A percentile compares a stretch with the other conserved stretches of the same genome.
Conservation (phyloP, 345 rosid species). For the Sonneratia alba region DNA sequence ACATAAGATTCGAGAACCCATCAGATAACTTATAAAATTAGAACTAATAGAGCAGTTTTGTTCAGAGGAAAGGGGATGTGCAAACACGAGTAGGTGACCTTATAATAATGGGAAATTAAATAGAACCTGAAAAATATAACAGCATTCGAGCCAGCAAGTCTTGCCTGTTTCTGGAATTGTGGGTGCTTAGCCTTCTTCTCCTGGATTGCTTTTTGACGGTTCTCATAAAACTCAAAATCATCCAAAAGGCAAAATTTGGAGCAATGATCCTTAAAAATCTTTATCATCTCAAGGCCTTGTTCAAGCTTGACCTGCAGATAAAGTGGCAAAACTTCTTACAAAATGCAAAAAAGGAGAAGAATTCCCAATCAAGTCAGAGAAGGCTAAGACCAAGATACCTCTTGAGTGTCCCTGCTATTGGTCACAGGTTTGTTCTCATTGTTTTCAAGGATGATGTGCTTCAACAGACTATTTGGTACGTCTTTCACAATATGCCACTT, state of each 20-base stretch:
- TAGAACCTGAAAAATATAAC: too few species aligned
- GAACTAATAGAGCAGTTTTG: too few species aligned
- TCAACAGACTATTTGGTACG: slow-evolving; percentile 74
- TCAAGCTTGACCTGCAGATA: slow-evolving; percentile 48
- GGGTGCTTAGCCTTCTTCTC: slow-evolving; percentile 54
- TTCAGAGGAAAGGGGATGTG: too few species aligned
- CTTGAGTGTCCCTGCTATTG: slow-evolving; percentile 68
- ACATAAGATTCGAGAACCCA: background rate
- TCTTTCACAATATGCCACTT: slow-evolving; percentile 79
- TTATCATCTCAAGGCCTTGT: slow-evolving; percentile 62
- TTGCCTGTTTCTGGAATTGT: slow-evolving; percentile 19
- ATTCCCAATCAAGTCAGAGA: background rate
- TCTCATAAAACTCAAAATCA: slow-evolving; percentile 71
- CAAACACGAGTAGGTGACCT: too few species aligned
- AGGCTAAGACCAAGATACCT: background rate
- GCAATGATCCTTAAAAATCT: slow-evolving; percentile 41
- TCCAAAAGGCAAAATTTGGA: slow-evolving; percentile 56
- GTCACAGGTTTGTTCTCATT: slow-evolving; percentile 87
- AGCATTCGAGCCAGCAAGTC: background rate
- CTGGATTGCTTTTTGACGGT: slow-evolving; percentile 58
- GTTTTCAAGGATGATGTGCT: slow-evolving; percentile 64
- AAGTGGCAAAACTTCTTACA: background rate
- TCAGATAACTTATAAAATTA: too few species aligned
- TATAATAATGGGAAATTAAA: too few species aligned
- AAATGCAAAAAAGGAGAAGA: background rate